Base-by-base conservation (phyloP, 225 moss, liverwort and hornwort genomes). In the Marchantia paleacea region DNA sequence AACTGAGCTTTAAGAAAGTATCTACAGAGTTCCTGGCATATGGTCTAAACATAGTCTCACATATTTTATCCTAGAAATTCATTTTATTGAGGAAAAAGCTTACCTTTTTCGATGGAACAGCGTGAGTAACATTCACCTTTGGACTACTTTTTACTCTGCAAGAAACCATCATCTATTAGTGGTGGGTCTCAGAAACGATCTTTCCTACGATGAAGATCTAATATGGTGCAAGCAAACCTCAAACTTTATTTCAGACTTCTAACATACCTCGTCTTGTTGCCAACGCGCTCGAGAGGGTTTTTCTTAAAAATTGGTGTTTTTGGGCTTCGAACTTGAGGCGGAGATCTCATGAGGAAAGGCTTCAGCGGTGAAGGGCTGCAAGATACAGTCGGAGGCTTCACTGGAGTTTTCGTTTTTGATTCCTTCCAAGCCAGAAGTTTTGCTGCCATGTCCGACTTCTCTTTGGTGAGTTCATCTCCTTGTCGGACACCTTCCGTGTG, bases 341-440 rank as follows among this genome's bases (percentile, higher is more conserved):
- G 81, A 31, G 78, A 83, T 10, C 49, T 81, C 64, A 84, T 55
- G 48, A 85, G 87, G 64, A 81, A 85, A 31, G 82, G 80, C 26
- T 83, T 81, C 74, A 80, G 24, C 29, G 54, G 62, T 18, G 80
- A 79, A 70, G 60, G n/a, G 55, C 79, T 79, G 55, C 54, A 30
- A 30, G 69, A 11, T 79, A 30, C 70, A 7, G 18, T 29, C 26
- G 10, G 3, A 20, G 29, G 14, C 71, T 85, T 89, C 11, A 66
- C 74, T 25, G 88, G 78, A 31, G 88, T 88, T 76, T 81, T 90
- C 7, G 69, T 50, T 31, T 83, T 88, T 7, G 73, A 54, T 22
- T 85, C 85, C 80, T 81, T 85, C 83, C 88, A 88, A 24, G 83
- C 78, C 63, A 76, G 78, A 60, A 89, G 78, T 72, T 84, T 84